These are phyloP conservation scores for Lepiota subincarnata DNA, from an alignment of 768 basidiomycete genomes.

Conservation along the genomic window DNA sequence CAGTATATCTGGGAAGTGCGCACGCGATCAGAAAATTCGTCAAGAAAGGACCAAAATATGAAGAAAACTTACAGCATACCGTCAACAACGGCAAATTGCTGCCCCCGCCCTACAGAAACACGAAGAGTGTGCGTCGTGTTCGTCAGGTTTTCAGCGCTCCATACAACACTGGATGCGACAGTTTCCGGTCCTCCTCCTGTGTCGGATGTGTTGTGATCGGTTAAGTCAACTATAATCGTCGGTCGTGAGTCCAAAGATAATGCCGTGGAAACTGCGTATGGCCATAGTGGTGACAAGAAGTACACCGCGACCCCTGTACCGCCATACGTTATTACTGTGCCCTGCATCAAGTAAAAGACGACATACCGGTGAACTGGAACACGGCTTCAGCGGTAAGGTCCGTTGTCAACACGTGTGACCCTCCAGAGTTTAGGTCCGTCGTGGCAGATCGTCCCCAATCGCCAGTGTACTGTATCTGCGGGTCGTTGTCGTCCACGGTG, in stretches of 20 bases:
- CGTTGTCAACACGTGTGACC: constrained; percentile 5
- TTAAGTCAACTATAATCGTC: constrained; percentile 30
- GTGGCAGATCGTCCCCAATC: constrained; percentile 4
- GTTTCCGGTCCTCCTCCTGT: constrained; percentile 32
- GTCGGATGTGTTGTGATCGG: constrained; percentile 30
- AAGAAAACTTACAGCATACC: constrained; percentile 30
- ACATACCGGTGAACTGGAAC: constrained; percentile 13
- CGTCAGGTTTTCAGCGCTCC: constrained; percentile 29
- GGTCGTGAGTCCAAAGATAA: constrained; percentile 35
- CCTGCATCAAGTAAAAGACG: not conserved
- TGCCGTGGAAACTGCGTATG: constrained; percentile 38
- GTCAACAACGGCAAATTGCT: constrained; percentile 35
- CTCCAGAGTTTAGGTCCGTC: constrained; percentile 4
- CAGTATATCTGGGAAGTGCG: constrained; percentile 19
- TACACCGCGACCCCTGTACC: constrained; percentile 38
- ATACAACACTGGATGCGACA: constrained; percentile 32
- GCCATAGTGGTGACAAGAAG: constrained; percentile 42
- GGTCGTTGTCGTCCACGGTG: constrained; percentile 11
- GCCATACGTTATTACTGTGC: not conserved
- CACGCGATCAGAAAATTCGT: not conserved
- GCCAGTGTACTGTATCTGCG: constrained; percentile 7
- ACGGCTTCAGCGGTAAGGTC: constrained; percentile 6
- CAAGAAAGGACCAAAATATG: not conserved
- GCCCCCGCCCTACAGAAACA: constrained; percentile 33
- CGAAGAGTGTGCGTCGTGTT: constrained; percentile 32